Conservation (phyloP, 768 basidiomycete species). For the Rhodotorula taiwanensis region DNA sequence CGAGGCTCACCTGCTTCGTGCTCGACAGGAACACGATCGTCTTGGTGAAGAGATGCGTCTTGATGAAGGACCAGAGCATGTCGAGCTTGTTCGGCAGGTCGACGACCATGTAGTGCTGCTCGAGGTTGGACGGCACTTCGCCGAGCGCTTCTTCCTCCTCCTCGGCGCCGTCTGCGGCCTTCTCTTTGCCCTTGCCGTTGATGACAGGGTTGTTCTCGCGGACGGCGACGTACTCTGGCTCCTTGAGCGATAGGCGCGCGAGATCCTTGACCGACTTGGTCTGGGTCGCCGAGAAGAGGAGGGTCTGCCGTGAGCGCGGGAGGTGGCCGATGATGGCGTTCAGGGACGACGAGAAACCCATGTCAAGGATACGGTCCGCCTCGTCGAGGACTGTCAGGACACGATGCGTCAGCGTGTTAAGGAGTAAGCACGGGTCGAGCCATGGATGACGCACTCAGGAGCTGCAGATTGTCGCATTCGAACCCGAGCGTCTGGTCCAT, state of each 20-base stretch:
- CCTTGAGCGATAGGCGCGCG: constrained; percentile 77
- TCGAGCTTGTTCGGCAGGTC: constrained; percentile 81
- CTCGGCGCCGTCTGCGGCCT: constrained; percentile 7
- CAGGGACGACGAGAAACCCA: constrained; percentile 85
- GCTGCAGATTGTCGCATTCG: constrained; percentile 79
- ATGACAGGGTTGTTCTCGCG: constrained; percentile 43
- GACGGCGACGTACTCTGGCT: constrained; percentile 68
- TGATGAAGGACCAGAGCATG: constrained; percentile 88
- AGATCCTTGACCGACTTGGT: constrained; percentile 80
- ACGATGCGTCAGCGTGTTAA: neutral
- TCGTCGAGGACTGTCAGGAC: constrained; percentile 75
- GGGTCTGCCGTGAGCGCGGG: constrained; percentile 82
- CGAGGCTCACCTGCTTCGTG: constrained; percentile 68
- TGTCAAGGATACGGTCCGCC: constrained; percentile 91
- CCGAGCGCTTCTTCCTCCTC: constrained; percentile 14
- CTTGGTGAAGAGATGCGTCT: constrained; percentile 83
- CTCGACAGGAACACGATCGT: constrained; percentile 87
- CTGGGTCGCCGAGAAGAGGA: constrained; percentile 95
- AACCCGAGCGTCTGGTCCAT: constrained; percentile 98
- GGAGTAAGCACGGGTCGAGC: neutral
- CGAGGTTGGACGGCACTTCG: constrained; percentile 28
- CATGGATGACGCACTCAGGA: constrained; percentile 59
- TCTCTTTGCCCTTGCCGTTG: constrained; percentile 22
- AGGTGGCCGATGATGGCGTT: constrained; percentile 87
- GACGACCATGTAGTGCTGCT: constrained; percentile 60